A percentile compares a stretch with the other conserved stretches of the same genome.
Evolutionary conservation across 169 alveolate genomes (phyloP).

Genomic region (Plasmodium coatneyi): DNA sequence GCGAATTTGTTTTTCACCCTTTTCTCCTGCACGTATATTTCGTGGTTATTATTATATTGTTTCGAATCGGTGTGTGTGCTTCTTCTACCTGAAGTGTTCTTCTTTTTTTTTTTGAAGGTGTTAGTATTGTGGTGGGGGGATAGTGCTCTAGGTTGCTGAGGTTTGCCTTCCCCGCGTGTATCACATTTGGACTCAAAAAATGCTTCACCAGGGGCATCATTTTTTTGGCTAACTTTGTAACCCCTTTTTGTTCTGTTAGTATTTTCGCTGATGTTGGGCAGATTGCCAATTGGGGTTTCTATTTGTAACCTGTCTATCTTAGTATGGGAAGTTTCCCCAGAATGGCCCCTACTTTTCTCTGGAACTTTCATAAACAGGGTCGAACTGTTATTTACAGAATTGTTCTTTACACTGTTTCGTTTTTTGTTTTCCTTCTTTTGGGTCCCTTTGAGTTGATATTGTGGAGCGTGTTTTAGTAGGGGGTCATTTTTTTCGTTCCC

Average conservation of each 20-base stretch:
- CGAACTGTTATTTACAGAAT: not conserved
- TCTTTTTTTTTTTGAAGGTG: not conserved
- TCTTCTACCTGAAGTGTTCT: not conserved
- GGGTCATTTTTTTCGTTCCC: not conserved
- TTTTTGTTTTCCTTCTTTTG: not conserved
- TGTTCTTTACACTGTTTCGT: not conserved
- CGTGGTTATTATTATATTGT: not conserved
- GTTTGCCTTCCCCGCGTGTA: not conserved
- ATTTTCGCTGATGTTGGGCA: not conserved
- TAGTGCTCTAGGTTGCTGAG: not conserved
- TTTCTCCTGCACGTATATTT: not conserved
- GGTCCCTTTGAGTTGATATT: not conserved
- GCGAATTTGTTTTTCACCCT: not conserved
- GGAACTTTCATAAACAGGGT: not conserved
- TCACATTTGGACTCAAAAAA: conserved; percentile 21
- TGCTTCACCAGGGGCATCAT: not conserved
- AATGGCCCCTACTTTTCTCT: not conserved
- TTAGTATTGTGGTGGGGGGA: not conserved
- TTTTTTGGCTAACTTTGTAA: not conserved
- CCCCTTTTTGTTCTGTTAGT: not conserved
- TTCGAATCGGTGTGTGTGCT: not conserved
- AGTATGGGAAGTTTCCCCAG: not conserved
- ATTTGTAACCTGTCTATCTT: not conserved
- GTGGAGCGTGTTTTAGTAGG: not conserved
- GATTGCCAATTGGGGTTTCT: not conserved